Conservation (phyloP, 768 basidiomycete species). For the Chalciporus chontae region DNA sequence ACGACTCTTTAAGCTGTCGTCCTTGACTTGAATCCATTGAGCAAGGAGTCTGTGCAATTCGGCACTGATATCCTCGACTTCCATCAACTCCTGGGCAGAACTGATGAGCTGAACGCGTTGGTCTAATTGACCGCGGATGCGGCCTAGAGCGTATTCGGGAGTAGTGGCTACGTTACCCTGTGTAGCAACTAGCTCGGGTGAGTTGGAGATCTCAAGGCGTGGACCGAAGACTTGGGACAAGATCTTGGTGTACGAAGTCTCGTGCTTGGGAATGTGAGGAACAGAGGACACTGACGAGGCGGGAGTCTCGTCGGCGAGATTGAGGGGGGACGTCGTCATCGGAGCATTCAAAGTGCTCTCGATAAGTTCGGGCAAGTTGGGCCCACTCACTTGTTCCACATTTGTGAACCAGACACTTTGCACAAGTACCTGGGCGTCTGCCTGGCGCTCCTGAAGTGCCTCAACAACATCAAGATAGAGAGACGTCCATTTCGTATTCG, state of each 20-base stretch:
- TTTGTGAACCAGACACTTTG: constrained; percentile 64
- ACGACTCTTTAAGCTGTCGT: constrained; percentile 62
- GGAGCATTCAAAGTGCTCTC: constrained; percentile 37
- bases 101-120: constrained; percentile 64
- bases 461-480: constrained; percentile 79
- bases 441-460: constrained; percentile 60
- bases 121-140: constrained; percentile 79
- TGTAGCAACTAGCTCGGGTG: constrained; percentile 64
- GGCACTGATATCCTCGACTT: constrained; percentile 41
- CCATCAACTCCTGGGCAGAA: constrained; percentile 64
- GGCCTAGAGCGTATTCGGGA: constrained; percentile 94
- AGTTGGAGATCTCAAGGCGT: constrained; percentile 81
- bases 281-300: constrained; percentile 21
- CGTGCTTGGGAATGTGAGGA: constrained; percentile 83
- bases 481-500: constrained; percentile 84
- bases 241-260: constrained; percentile 87
- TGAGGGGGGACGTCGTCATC: constrained; percentile 41
- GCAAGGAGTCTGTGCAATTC: constrained; percentile 71
- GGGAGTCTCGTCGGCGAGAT: constrained; percentile 41
- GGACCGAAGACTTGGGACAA: constrained; percentile 76
- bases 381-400: constrained; percentile 32
- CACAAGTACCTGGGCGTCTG: constrained; percentile 48
- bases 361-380: constrained; percentile 53
- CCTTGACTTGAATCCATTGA: constrained; percentile 76
- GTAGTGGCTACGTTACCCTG: constrained; percentile 77